Conservation (phyloP, 371 early-diverging fungal genomes). For the Mucor mucedo region DNA sequence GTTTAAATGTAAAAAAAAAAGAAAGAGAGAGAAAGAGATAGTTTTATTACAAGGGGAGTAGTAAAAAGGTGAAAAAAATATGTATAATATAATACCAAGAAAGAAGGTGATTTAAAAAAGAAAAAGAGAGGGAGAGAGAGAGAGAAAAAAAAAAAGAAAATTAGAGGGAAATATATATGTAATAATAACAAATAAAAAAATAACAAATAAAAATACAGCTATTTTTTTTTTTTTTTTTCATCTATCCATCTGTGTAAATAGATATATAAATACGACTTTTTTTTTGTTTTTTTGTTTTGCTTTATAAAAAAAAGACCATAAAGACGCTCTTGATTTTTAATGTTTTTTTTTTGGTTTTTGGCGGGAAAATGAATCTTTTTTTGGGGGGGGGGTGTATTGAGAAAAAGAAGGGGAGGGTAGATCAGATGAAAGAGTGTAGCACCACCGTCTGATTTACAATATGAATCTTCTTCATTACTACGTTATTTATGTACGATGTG, state of each 20-base stretch:
- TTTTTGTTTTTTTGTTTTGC: neutral
- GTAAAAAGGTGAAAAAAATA: constrained; percentile 14
- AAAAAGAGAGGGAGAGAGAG: constrained; percentile 14
- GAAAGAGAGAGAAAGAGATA: constrained; percentile 14
- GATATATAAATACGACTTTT: constrained; percentile 20
- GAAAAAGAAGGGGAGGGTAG: neutral
- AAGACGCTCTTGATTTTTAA: constrained; percentile 1
- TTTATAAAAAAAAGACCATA: neutral
- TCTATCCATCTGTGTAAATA: constrained; percentile 34
- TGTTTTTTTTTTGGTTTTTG: neutral
- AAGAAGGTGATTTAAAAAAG: constrained; percentile 26
- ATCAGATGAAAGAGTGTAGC: neutral
- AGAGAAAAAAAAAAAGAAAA: constrained; percentile 3
- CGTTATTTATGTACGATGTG: constrained; percentile 18
- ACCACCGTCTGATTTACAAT: constrained; percentile 27
- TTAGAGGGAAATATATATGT: constrained; percentile 18
- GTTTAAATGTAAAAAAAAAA: constrained; percentile 6
- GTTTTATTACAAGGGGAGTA: constrained; percentile 10
- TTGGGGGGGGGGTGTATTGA: neutral
- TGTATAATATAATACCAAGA: neutral
- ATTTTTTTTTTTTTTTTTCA: constrained; percentile 15
- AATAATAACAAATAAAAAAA: constrained; percentile 11
- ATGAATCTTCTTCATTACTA: constrained; percentile 29
- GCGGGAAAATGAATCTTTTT: neutral
- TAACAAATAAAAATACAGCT: constrained; percentile 16